Evolutionary conservation across 352 stramenopile species (phyloP).

Genomic region (Phytophthora cryptogea): DNA sequence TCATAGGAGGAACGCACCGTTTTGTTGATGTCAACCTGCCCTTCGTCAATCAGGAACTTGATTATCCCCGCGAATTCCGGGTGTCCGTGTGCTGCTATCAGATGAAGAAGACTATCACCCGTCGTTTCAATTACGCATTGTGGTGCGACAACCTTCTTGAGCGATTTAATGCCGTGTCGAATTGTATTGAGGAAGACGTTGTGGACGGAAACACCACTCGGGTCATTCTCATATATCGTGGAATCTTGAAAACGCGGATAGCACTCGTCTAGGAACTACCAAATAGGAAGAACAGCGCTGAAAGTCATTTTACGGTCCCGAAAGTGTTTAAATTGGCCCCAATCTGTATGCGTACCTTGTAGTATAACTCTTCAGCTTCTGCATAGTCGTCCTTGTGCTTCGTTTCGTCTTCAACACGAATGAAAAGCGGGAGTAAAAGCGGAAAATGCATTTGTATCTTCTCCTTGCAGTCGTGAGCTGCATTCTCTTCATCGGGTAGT

Average conservation of each 20-base stretch:
- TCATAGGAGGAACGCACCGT: conserved; percentile 23
- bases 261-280: conserved; percentile 41
- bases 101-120: conserved; percentile 52
- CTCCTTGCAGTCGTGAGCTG: conserved; percentile 40
- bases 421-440: conserved; percentile 39
- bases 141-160: conserved; percentile 44
- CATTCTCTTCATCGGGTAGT: conserved; percentile 42
- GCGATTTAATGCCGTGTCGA: conserved; percentile 31
- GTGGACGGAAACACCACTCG: conserved; percentile 44
- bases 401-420: conserved; percentile 42
- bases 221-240: conserved; percentile 41
- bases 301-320: neutral
- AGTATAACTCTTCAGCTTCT: conserved; percentile 46
- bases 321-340: neutral
- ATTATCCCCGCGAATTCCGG: conserved; percentile 39
- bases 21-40: conserved; percentile 45
- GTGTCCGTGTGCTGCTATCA: conserved; percentile 43
- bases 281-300: neutral
- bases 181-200: conserved; percentile 49
- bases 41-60: conserved; percentile 42
- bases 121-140: conserved; percentile 54
- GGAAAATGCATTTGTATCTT: conserved; percentile 48
- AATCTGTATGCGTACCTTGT: conserved; percentile 25
- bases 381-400: conserved; percentile 38
- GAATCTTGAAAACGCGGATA: conserved; percentile 39